These are phyloP conservation scores for Elaeis oleifera DNA, from an alignment of 202 grass and related monocot species.

Conservation along the genomic window DNA sequence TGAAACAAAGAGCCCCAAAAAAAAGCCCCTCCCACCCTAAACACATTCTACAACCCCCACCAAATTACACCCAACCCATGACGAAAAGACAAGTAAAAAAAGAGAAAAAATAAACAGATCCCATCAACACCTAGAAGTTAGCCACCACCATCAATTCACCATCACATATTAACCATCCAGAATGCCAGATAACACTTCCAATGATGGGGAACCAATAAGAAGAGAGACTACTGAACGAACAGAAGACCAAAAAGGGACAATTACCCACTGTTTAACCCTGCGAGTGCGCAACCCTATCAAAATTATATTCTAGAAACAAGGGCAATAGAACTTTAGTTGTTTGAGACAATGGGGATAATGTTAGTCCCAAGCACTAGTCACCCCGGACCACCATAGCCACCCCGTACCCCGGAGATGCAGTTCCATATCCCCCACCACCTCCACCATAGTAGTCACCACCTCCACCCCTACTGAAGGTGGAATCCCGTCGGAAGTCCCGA, in stretches of 20 bases:
- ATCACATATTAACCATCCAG: background rate
- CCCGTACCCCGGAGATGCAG: conserved; percentile 7
- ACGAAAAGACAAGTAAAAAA: background rate
- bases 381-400: conserved; percentile 35
- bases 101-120: background rate
- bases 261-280: background rate
- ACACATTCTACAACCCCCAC: conserved; percentile 7
- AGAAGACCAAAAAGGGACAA: background rate
- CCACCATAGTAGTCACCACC: conserved; percentile 25
- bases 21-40: background rate
- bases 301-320: conserved; percentile 16
- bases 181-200: background rate
- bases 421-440: conserved; percentile 12
- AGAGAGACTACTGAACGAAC: background rate
- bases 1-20: conserved; percentile 1
- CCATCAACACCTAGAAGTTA: background rate
- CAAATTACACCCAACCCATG: background rate
- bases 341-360: background rate
- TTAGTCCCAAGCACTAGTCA: conserved; percentile 87
- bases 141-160: background rate
- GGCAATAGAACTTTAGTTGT: conserved; percentile 29
- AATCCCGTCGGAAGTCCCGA: conserved; percentile 72
- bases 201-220: conserved; percentile 6
- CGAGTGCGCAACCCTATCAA: conserved; percentile 2
- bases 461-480: conserved; percentile 7